These are phyloP conservation scores for Termitomyces titanicus DNA, from an alignment of 768 basidiomycete species.

Conservation along the genomic window DNA sequence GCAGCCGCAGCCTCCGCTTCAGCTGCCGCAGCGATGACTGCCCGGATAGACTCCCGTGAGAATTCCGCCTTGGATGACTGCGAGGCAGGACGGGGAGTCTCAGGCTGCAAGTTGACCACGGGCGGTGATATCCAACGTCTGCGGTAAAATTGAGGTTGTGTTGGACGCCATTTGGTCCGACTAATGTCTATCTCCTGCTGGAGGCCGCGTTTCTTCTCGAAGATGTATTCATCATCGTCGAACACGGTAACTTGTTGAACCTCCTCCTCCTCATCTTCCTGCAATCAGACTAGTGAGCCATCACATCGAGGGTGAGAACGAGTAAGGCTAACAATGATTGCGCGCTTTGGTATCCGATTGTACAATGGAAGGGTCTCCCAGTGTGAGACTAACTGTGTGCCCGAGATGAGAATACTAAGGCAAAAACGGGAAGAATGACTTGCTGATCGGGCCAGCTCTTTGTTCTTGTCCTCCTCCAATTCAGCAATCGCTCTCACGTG, in stretches of 20 bases:
- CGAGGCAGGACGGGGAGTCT: neutral
- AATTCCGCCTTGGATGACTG: slow-evolving; percentile 3
- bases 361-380: slow-evolving; percentile 79
- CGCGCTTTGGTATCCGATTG: slow-evolving; percentile 83
- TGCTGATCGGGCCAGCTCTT: slow-evolving; percentile 62
- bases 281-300: neutral
- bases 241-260: neutral
- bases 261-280: slow-evolving; percentile 3
- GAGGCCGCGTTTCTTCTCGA: slow-evolving; percentile 7
- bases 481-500: slow-evolving; percentile 54
- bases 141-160: neutral
- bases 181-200: slow-evolving; percentile 1
- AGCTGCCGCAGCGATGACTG: slow-evolving; percentile 33
- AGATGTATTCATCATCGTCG: slow-evolving; percentile 3
- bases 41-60: slow-evolving; percentile 25
- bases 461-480: slow-evolving; percentile 54
- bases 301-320: neutral
- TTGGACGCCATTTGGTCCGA: slow-evolving; percentile 4
- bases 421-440: slow-evolving; percentile 11
- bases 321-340: slow-evolving; percentile 24
- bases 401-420: neutral
- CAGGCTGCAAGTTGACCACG: neutral
- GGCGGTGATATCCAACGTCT: neutral
- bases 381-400: slow-evolving; percentile 61
- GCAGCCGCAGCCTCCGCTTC: slow-evolving; percentile 28